phyloP scores from a whole-genome alignment of 441 rosid genomes.

The Adansonia madagascariensis region DNA sequence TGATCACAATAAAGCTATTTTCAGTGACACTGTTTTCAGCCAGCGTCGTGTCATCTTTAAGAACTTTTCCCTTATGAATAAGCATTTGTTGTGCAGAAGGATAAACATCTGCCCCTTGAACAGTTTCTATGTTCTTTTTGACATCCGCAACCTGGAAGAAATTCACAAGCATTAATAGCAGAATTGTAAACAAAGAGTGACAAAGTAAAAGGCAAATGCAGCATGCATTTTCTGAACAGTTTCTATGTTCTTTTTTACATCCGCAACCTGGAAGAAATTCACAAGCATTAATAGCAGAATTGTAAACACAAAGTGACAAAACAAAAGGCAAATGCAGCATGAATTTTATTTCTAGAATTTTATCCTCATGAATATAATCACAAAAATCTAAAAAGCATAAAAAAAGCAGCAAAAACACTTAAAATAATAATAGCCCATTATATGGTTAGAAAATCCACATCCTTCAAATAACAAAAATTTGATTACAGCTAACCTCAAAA shows the following conservation, averaged over 20 bases:
- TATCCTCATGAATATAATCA: background rate
- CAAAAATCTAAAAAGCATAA: background rate
- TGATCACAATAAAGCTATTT: constrained; percentile 74
- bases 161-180: background rate
- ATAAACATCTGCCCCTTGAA: constrained; percentile 66
- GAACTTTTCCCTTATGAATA: constrained; percentile 84
- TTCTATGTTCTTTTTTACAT: constrained; percentile 79
- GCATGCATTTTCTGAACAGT: constrained; percentile 36
- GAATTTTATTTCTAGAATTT: background rate
- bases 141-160: constrained; percentile 66
- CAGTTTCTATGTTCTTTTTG: constrained; percentile 69
- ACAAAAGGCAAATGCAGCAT: constrained; percentile 1
- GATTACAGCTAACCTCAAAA: background rate
- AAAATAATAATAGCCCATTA: background rate
- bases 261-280: constrained; percentile 52
- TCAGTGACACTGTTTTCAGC: constrained; percentile 76
- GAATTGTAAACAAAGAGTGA: background rate
- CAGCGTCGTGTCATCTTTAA: constrained; percentile 73
- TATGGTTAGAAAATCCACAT: background rate
- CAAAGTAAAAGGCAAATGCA: background rate
- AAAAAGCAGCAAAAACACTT: background rate
- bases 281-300: background rate
- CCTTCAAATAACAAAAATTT: background rate
- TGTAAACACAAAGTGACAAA: background rate
- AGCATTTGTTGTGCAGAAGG: constrained; percentile 82